These are phyloP conservation scores for Ophiostoma pallidulum DNA, from an alignment of 2,329 filamentous ascomycete species.

Conservation along the genomic window DNA sequence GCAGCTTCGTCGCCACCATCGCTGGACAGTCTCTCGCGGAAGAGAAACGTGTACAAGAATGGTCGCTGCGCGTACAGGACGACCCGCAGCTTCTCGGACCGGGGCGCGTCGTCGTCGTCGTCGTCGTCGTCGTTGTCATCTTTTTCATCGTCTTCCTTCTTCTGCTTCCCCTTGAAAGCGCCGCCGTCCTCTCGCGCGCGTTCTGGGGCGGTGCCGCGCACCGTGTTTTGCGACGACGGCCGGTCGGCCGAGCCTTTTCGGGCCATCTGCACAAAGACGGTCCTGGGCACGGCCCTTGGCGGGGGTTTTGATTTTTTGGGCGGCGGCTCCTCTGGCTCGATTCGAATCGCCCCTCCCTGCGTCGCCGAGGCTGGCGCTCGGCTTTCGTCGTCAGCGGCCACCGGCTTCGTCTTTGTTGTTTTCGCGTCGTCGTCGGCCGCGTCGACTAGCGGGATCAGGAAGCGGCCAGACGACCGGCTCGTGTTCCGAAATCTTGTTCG, in stretches of 20 bases:
- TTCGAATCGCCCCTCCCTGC: no score
- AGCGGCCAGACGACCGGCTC: constrained; percentile 33
- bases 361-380: not conserved
- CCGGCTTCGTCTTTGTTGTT: not conserved
- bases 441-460: constrained; percentile 59
- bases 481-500: constrained; percentile 2
- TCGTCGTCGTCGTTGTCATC: constrained; percentile 18
- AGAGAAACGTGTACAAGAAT: constrained; percentile 71
- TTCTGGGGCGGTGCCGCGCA: constrained; percentile 29
- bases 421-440: constrained; percentile 44
- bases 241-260: constrained; percentile 28
- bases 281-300: constrained; percentile 44
- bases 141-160: constrained; percentile 25
- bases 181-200: no score
- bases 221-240: constrained; percentile 36
- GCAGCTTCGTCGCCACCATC: no score
- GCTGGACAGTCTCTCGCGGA: constrained; percentile 49
- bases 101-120: constrained; percentile 28
- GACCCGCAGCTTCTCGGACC: constrained; percentile 51
- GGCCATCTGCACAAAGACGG: constrained; percentile 57
- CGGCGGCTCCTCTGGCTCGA: not conserved
- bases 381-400: not conserved
- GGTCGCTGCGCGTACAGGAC: constrained; percentile 65
- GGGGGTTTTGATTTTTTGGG: not conserved
- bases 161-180: constrained; percentile 18